Base-by-base conservation (phyloP, 2,329 filamentous ascomycete genomes). In the Ceratocystis diversiconidia region DNA sequence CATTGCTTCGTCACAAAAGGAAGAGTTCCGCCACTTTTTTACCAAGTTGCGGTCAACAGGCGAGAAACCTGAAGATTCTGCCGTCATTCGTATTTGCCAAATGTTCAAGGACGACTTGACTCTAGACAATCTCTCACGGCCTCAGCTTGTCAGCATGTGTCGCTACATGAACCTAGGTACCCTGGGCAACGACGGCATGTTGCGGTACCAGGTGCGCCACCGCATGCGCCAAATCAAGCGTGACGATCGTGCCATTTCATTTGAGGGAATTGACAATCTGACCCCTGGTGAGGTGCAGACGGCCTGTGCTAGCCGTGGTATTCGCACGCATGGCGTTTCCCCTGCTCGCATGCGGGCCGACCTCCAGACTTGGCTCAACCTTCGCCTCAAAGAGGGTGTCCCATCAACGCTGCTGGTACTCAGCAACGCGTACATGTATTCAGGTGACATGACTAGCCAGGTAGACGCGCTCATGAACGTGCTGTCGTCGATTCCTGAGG, bases 141-240 rank as follows among this genome's bases (percentile, higher is more conserved):
- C 94, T 17, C 94, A 99, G 77, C 80, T 99, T 63, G 92, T 99
- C 36, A 95, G 89, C 65, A 99, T 97, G 83, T 97, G 94, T 81
- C 88, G 90, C 68, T 99, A 99, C 79, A 92, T 99, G 87, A 96
- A 95, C 77, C 83, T 99, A 66, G 94, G 92, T 78, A 92, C 91
- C 0, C 96, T 97, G 72, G 94, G 94, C 70, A 97, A 94, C 25
- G 94, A 99, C 76, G 90, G 91, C 75, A 95, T 99, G 88, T 86
- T 99, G 63, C 89, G 94, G 65, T 99, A 99, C 78, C 91, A 95
- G 74, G 85, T 99, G 72, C 90, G 94, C 67, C 92, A 97, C 77
- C 89, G 92, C 69, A 99, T 99, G 94, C 86, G 92, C 71, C 94
- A 99, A 77, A 97, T 97, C 81, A 99, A 99, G 85, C 87, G 92